These are phyloP conservation scores for Cyclotella kingstonii DNA, from an alignment of 108 stramenopile genomes.

Conservation along the genomic window DNA sequence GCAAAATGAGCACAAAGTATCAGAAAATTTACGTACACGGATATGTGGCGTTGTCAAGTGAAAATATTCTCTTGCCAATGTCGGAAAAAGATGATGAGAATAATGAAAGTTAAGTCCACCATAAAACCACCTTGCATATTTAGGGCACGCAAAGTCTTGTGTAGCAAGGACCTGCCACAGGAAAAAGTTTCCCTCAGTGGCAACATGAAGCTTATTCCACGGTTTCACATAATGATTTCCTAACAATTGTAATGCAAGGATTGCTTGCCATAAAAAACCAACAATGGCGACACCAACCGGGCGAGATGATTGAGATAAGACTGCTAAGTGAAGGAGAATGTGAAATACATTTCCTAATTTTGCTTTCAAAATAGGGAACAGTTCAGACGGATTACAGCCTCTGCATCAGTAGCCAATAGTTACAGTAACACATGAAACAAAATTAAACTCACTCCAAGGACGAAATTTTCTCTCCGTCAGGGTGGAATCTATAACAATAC, in stretches of 20 bases:
- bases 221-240: constrained; percentile 34
- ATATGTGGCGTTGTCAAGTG: constrained; percentile 22
- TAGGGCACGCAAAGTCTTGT: constrained; percentile 20
- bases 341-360: constrained; percentile 26
- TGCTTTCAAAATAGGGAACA: background rate
- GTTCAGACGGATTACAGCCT: no score
- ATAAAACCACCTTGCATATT: constrained; percentile 24
- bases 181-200: constrained; percentile 30
- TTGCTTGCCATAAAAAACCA: constrained; percentile 12
- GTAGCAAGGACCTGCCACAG: constrained; percentile 29
- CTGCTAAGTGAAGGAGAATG: constrained; percentile 20
- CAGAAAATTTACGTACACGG: background rate
- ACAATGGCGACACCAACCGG: constrained; percentile 16
- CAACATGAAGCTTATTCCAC: constrained; percentile 24
- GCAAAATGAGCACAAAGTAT: background rate
- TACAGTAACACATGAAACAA: no score
- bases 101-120: constrained; percentile 35
- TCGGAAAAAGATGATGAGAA: constrained; percentile 33
- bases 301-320: constrained; percentile 17
- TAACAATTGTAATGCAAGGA: constrained; percentile 22
- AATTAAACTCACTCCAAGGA: constrained; percentile 18
- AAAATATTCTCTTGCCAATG: constrained; percentile 31
- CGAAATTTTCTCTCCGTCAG: constrained; percentile 34
- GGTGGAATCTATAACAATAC: constrained; percentile 29
- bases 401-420: no score